These are phyloP conservation scores for Bruguiera hainesii DNA, from an alignment of 441 rosid species.

Conservation along the genomic window DNA sequence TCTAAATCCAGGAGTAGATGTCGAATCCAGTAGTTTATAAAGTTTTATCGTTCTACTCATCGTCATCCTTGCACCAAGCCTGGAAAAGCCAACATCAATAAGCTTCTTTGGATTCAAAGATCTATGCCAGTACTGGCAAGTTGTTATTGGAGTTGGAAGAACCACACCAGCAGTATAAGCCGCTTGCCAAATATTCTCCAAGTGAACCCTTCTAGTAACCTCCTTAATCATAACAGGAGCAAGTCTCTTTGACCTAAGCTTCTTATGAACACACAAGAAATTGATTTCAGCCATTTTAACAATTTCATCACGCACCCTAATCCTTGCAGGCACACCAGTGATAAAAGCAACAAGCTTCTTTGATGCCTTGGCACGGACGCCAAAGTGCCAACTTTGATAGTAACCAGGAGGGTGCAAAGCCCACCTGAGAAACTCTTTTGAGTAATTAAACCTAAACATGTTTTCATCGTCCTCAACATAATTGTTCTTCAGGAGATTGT, in stretches of 20 bases:
- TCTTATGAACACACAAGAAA: conserved; percentile 94
- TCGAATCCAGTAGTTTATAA: conserved; percentile 70
- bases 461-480: conserved; percentile 85
- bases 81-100: conserved; percentile 93
- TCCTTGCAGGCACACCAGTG: conserved; percentile 86
- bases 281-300: conserved; percentile 94
- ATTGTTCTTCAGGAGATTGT: conserved; percentile 55
- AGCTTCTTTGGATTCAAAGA: conserved; percentile 95
- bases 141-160: conserved; percentile 89
- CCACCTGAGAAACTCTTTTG: conserved; percentile 94
- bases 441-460: conserved; percentile 93
- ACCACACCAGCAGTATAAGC: conserved; percentile 94
- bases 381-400: conserved; percentile 85
- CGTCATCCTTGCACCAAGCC: conserved; percentile 93
- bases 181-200: conserved; percentile 96
- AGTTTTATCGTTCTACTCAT: conserved; percentile 92
- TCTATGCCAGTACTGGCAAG: conserved; percentile 97
- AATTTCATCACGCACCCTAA: conserved; percentile 68
- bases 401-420: conserved; percentile 87
- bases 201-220: conserved; percentile 85
- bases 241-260: conserved; percentile 88
- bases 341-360: conserved; percentile 91
- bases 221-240: conserved; percentile 99
- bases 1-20: conserved; percentile 81
- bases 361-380: conserved; percentile 76